Percentiles rank a stretch among this genome's conserved stretches.
Evolutionary conservation across 345 rosid genomes (phyloP).

Genomic region (Mercurialis annua): DNA sequence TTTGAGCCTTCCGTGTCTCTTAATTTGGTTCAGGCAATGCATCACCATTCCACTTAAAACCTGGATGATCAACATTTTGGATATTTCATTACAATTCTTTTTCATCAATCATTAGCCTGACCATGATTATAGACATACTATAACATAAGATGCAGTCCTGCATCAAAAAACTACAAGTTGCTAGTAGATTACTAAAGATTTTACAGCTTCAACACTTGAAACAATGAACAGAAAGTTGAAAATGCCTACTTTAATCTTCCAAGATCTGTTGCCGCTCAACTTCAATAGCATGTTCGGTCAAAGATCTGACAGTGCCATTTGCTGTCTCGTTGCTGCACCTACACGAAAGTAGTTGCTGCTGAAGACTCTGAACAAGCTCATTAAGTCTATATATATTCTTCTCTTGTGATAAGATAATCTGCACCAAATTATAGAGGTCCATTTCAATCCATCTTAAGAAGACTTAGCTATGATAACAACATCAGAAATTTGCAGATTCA

Average conservation of each 20-base stretch:
- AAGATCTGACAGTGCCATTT: conserved; percentile 35
- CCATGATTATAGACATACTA: background rate
- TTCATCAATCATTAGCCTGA: conserved; percentile 6
- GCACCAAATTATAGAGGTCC: conserved; percentile 17
- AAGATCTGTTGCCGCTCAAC: conserved; percentile 48
- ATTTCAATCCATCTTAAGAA: background rate
- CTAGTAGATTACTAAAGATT: background rate
- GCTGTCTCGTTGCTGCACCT: conserved; percentile 38
- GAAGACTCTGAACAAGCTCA: conserved; percentile 66
- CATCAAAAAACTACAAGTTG: conserved; percentile 1
- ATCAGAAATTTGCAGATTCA: background rate
- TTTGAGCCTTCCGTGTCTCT: background rate
- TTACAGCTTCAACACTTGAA: background rate
- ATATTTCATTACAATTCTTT: background rate
- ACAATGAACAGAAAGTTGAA: conserved; percentile 8
- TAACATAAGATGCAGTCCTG: background rate
- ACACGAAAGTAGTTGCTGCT: conserved; percentile 53
- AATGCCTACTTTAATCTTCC: conserved; percentile 43
- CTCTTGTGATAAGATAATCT: conserved; percentile 87
- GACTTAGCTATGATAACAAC: background rate
- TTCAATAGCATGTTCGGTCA: conserved; percentile 50
- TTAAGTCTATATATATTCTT: conserved; percentile 71
- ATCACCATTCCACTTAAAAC: background rate
- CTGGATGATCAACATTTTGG: background rate
- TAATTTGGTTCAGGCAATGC: background rate